phyloP scores from a whole-genome alignment of 2,329 filamentous ascomycete genomes.

The Arthrobotrys megalospora region DNA sequence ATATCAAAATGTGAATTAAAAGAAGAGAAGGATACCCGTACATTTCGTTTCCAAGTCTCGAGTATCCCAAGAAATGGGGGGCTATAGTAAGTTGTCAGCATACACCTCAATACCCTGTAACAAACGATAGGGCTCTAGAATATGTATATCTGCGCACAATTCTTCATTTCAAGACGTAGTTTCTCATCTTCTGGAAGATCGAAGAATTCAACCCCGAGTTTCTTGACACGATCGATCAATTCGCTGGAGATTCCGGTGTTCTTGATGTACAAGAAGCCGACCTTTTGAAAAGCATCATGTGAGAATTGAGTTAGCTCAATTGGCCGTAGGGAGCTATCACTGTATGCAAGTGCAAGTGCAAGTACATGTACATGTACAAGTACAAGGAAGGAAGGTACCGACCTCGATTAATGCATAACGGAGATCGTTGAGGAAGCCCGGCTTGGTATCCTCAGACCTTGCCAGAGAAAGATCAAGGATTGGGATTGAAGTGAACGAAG shows the following conservation, averaged over 20 bases:
- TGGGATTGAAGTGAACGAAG: slow-evolving; percentile 82
- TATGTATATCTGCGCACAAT: slow-evolving; percentile 28
- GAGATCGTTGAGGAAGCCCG: slow-evolving; percentile 79
- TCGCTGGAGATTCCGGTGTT: slow-evolving; percentile 81
- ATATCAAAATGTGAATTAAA: not conserved
- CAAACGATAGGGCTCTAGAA: not conserved
- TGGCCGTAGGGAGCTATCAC: not conserved
- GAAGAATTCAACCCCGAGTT: slow-evolving; percentile 81
- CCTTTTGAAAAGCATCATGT: slow-evolving; percentile 65
- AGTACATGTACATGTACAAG: not conserved
- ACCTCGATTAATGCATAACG: slow-evolving; percentile 81
- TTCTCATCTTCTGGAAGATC: slow-evolving; percentile 83
- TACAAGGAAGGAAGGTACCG: slow-evolving; percentile 22
- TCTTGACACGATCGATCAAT: slow-evolving; percentile 77
- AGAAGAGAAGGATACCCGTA: slow-evolving; percentile 19
- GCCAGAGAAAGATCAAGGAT: slow-evolving; percentile 82
- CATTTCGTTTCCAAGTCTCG: slow-evolving; percentile 76
- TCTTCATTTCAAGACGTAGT: slow-evolving; percentile 69
- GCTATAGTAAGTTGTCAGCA: slow-evolving; percentile 66
- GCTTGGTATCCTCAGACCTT: slow-evolving; percentile 76
- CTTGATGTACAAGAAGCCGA: slow-evolving; percentile 89
- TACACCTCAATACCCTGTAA: not conserved
- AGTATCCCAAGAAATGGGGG: slow-evolving; percentile 80
- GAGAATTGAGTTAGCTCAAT: slow-evolving; percentile 3
- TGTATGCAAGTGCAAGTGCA: too few relatives aligned